Evolutionary conservation across 192 early-diverging fungal species (phyloP), one percentile per base, ranked within the genome.

Genomic region (Gigaspora rosea): DNA sequence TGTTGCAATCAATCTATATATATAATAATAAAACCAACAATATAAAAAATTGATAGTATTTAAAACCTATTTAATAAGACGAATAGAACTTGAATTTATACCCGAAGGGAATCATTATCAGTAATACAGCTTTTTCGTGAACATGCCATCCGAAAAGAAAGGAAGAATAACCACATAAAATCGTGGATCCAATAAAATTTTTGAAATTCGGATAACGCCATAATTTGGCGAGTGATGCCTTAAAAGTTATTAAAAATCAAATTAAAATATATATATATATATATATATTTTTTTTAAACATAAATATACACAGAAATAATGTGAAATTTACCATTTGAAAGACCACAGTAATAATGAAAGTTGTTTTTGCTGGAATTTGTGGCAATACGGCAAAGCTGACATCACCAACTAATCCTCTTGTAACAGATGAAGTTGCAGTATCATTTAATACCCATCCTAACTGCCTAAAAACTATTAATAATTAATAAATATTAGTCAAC

Each of bases 131-230:
- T 81, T 99, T 99, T 76, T 99, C 97, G 75, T 99, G 97, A 18
- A 99, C 97, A 84, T 99, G 97, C 96, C 96, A 99, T 49, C 96
- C 95, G 83, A 97, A 97, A 78, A 97, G 78, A 80, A 93, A 99
- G 32, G 95, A 95, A 8, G 92, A 87, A 68, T 92, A 96, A 3
- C 90, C 94, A 69, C 93, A 95, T 22, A 95, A 83, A 7, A 94
- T 90, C 12, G 97, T 78, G 0, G 88, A 87, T 64, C 91, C 83
- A 32, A 97, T 48, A 68, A 99, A 95, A 27, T 83, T 86, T 16
- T 64, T 69, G 32, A 86, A 87, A 7, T 82, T 87, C 5, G 92
- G 88, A 4, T 75, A 67, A 46, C 76, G 76, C 88, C 88, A 92
- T 3, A 94, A 77, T 35, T 83, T 84, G 57, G 81, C 76, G 63